These are phyloP conservation scores for Candida endomychidarum DNA, from an alignment of 805 yeast species.

Conservation along the genomic window DNA sequence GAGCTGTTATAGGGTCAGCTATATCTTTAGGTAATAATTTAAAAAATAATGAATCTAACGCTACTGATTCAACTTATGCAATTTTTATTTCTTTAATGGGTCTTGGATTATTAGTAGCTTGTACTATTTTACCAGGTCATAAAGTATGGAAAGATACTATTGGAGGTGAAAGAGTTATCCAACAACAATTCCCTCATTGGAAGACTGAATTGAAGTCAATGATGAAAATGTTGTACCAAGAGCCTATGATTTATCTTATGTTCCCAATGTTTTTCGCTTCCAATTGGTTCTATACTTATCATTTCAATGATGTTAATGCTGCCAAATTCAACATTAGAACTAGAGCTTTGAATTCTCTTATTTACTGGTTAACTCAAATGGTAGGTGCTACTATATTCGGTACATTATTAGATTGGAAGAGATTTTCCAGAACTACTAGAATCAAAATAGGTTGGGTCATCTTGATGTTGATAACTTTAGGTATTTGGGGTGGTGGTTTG, in stretches of 20 bases:
- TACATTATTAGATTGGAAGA: slow-evolving; percentile 43
- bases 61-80: slow-evolving; percentile 50
- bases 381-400: slow-evolving; percentile 54
- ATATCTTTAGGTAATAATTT: slow-evolving; percentile 56
- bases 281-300: slow-evolving; percentile 67
- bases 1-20: slow-evolving; percentile 58
- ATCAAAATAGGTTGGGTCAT: slow-evolving; percentile 46
- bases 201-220: slow-evolving; percentile 36
- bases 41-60: slow-evolving; percentile 36
- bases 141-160: slow-evolving; percentile 15
- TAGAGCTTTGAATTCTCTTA: slow-evolving; percentile 56
- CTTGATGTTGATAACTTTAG: slow-evolving; percentile 40
- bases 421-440: slow-evolving; percentile 42
- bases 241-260: slow-evolving; percentile 44
- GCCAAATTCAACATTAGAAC: slow-evolving; percentile 58
- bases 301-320: slow-evolving; percentile 56
- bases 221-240: slow-evolving; percentile 14
- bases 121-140: slow-evolving; percentile 44
- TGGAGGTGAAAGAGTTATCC: slow-evolving; percentile 27
- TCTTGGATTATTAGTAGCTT: slow-evolving; percentile 46
- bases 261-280: slow-evolving; percentile 65
- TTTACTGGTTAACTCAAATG: slow-evolving; percentile 63
- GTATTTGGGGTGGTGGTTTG: slow-evolving; percentile 61
- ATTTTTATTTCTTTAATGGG: slow-evolving; percentile 55
- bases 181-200: slow-evolving; percentile 47